Base-by-base conservation (phyloP, 345 rosid species). In the Pugionium dolabratum region DNA sequence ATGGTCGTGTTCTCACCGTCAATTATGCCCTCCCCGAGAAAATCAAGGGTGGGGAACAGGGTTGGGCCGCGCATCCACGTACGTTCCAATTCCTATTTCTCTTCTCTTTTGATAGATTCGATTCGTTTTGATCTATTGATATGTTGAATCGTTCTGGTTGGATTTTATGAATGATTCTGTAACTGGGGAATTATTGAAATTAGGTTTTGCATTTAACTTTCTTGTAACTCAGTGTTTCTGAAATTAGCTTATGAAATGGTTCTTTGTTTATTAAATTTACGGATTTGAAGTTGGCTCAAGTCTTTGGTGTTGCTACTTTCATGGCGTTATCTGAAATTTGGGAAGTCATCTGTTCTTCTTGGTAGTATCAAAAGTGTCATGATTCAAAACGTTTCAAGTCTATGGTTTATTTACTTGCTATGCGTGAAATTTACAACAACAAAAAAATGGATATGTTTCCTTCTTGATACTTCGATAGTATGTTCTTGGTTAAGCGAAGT, bases 11-110 rank as follows among this genome's bases (percentile, higher is more conserved):
- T 52, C 97, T 90, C 71, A 94, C 99, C 34, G 97, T 94, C 71
- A 94, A 94, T 62, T 94, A 88, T 64, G 99, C 97, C 35, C 88
- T 90, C 28, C 97, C 98, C 1, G 99, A 94, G 87, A 76, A 78
- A 33, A 94, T 90, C 62, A 94, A 94, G 87, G 99, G 99, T 64
- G 99, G 99, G 4, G 97, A 94, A 62, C 97, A 90, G 79, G 97
- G 99, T 7, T 94, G 99, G 99, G 99, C 99, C 4, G 97, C 99
- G 4, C 97, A 94, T 73, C 97, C 99, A n/a, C 85, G 99, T 90
- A 83, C 3, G 90, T 81, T 54, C 51, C 58, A n/a, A 37, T 37
- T 50, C 36, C 36, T 29, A 0, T 50, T 37, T 39, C 33, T 29
- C 43, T 32, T 42, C 7, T 72, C 6, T 3, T 7, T 60, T 8